phyloP scores from a whole-genome alignment of 164 flowering plant species.

The Liriodendron chinense region DNA sequence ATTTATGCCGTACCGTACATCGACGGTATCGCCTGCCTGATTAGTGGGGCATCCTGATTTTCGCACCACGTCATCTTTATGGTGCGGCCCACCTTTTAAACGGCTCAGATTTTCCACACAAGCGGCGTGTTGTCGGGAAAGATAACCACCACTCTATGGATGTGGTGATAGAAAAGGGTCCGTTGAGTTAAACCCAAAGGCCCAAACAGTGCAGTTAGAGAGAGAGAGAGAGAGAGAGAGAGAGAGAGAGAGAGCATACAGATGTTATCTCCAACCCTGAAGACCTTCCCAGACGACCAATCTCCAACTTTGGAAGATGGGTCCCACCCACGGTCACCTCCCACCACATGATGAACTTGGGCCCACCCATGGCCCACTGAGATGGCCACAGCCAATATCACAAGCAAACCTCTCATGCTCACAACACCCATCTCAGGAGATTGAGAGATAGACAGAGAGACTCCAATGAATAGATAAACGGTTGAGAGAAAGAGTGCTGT shows the following conservation, averaged over 20 bases:
- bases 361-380: slow-evolving; percentile 17
- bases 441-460: too few relatives aligned
- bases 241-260: slow-evolving; percentile 42
- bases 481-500: not conserved
- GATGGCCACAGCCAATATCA: not conserved
- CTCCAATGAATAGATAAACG: not conserved
- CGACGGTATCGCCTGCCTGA: too few relatives aligned
- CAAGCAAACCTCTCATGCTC: not conserved
- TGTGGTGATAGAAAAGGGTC: too few relatives aligned
- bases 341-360: slow-evolving; percentile 70
- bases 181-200: too few relatives aligned
- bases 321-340: slow-evolving; percentile 83
- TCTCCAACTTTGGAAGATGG: slow-evolving; percentile 36
- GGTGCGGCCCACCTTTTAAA: too few relatives aligned
- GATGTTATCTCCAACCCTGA: slow-evolving; percentile 70
- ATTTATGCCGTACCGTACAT: not conserved
- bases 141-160: too few relatives aligned
- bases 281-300: slow-evolving; percentile 54
- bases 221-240: slow-evolving; percentile 10
- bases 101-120: not conserved
- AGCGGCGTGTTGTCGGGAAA: too few relatives aligned
- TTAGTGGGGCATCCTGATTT: too few relatives aligned
- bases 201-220: too few relatives aligned
- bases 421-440: too few relatives aligned
- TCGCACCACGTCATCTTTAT: too few relatives aligned